Percentiles rank a stretch among this genome's conserved stretches.
Evolutionary conservation across 495 filamentous ascomycete genomes (phyloP).

Genomic region (Trichoderma gamsii): DNA sequence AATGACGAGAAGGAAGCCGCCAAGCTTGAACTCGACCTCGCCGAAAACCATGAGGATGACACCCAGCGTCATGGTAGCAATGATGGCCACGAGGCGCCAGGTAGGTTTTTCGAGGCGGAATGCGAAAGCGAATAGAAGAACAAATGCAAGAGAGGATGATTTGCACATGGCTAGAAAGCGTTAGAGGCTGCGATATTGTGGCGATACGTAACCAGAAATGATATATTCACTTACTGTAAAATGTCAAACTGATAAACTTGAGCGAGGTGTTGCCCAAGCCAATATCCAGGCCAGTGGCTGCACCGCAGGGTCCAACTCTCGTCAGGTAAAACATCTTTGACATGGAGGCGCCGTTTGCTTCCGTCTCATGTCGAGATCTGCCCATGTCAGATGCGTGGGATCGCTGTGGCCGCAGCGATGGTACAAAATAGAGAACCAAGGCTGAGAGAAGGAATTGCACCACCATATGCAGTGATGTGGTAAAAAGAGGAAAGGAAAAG

Average conservation of each 20-base stretch:
- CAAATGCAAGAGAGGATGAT: slow-evolving; percentile 91
- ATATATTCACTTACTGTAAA: slow-evolving; percentile 64
- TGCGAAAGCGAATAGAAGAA: slow-evolving; percentile 90
- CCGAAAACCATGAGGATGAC: slow-evolving; percentile 99
- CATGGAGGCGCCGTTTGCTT: slow-evolving; percentile 64
- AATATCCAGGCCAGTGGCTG: slow-evolving; percentile 92
- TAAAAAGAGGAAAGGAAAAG: slow-evolving; percentile 94
- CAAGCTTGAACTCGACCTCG: slow-evolving; percentile 81
- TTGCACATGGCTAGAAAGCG: slow-evolving; percentile 81
- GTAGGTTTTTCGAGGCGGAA: slow-evolving; percentile 89
- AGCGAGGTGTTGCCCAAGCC: slow-evolving; percentile 93
- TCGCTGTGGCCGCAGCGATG: slow-evolving; percentile 69
- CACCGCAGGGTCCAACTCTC: slow-evolving; percentile 86
- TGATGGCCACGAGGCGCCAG: slow-evolving; percentile 76
- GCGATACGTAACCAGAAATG: not conserved
- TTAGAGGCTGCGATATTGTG: slow-evolving; percentile 14
- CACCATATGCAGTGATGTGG: slow-evolving; percentile 90
- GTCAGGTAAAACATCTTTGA: slow-evolving; percentile 87
- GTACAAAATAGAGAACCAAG: slow-evolving; percentile 74
- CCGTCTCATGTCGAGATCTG: slow-evolving; percentile 45
- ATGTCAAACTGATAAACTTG: slow-evolving; percentile 92
- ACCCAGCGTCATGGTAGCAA: slow-evolving; percentile 86
- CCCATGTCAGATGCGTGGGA: slow-evolving; percentile 41
- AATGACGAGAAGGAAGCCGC: slow-evolving; percentile 90
- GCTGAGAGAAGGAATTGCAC: slow-evolving; percentile 86